Conservation (phyloP, 805 yeast genomes). For the Candida xyloterini region DNA sequence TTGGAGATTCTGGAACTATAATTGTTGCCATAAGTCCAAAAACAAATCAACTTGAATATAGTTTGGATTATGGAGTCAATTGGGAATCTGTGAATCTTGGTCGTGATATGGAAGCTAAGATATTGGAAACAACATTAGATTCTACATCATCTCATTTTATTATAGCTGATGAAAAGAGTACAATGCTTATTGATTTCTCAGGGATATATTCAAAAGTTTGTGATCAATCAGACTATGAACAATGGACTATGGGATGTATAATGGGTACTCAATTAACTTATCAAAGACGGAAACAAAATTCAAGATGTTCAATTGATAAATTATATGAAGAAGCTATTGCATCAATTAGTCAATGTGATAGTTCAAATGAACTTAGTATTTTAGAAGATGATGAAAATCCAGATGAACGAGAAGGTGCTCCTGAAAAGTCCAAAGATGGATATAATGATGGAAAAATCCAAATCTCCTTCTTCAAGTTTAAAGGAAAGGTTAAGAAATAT, state of each 20-base stretch:
- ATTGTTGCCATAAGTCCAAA: constrained; percentile 49
- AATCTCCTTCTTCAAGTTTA: constrained; percentile 45
- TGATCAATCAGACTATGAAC: constrained; percentile 51
- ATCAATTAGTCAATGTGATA: constrained; percentile 45
- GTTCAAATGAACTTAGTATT: not conserved
- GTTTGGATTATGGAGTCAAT: constrained; percentile 63
- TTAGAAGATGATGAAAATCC: constrained; percentile 28
- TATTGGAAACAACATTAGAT: constrained; percentile 57
- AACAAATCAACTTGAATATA: constrained; percentile 42
- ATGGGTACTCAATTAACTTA: constrained; percentile 60
- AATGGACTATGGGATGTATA: constrained; percentile 47
- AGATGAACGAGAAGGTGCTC: constrained; percentile 35
- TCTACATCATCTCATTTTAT: constrained; percentile 61
- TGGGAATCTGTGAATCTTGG: constrained; percentile 52
- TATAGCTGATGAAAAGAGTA: constrained; percentile 26
- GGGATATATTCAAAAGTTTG: constrained; percentile 29
- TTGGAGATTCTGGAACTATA: constrained; percentile 72
- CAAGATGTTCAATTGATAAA: constrained; percentile 51
- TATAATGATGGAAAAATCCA: constrained; percentile 39
- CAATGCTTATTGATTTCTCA: constrained; percentile 50
- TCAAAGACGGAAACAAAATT: constrained; percentile 52
- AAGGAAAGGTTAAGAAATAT: constrained; percentile 54
- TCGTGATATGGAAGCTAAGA: constrained; percentile 37
- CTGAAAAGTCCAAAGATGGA: constrained; percentile 34
- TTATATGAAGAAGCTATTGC: constrained; percentile 36